These are phyloP conservation scores for Neospermospora avenae DNA, from an alignment of 2,329 filamentous ascomycete genomes.

Conservation along the genomic window DNA sequence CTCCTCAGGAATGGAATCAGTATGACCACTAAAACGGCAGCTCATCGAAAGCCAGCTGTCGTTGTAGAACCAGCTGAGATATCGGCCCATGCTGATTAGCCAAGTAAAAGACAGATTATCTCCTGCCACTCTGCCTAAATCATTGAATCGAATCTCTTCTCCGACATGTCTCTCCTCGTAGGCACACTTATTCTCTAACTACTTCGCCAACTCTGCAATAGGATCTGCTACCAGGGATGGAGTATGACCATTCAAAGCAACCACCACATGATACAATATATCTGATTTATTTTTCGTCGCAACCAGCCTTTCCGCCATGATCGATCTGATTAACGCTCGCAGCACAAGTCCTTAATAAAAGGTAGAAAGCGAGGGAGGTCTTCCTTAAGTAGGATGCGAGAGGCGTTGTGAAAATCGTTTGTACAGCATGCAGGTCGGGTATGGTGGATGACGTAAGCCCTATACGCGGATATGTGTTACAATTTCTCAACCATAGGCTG, in stretches of 20 bases:
- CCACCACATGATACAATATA: background rate
- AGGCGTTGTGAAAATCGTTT: slow-evolving; percentile 52
- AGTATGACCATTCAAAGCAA: background rate
- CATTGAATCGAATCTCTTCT: background rate
- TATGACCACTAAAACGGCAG: too few species aligned
- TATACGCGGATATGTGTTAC: background rate
- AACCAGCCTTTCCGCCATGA: background rate
- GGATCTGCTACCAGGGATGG: background rate
- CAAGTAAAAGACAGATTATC: too few species aligned
- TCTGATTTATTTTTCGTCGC: background rate
- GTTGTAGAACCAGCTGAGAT: too few species aligned
- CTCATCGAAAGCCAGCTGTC: too few species aligned
- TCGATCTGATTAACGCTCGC: background rate
- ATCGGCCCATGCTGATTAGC: too few species aligned
- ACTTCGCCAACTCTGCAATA: background rate
- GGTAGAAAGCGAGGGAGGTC: slow-evolving; percentile 58
- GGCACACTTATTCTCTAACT: background rate
- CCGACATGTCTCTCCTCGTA: background rate
- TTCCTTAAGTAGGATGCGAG: slow-evolving; percentile 59
- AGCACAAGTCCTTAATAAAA: slow-evolving; percentile 50
- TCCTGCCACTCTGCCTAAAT: background rate
- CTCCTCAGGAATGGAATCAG: too few species aligned
- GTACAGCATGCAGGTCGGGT: slow-evolving; percentile 37
- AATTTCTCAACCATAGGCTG: background rate
- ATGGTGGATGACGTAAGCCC: background rate